phyloP scores from a whole-genome alignment of 345 rosid genomes.

The Nephelium lappaceum region DNA sequence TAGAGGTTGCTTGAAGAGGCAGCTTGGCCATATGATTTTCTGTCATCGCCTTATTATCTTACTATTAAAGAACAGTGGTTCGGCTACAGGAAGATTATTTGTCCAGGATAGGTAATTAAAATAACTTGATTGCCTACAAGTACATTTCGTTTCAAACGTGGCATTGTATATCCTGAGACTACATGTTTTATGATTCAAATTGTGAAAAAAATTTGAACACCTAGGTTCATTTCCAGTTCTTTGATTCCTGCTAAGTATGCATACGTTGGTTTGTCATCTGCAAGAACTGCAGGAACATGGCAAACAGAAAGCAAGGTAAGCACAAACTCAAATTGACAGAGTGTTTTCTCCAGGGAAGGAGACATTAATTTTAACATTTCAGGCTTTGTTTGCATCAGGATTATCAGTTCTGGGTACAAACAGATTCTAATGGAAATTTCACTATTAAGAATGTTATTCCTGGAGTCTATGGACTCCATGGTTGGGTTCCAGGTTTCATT shows the following conservation, averaged over 20 bases:
- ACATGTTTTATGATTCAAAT: background rate
- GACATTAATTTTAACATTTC: background rate
- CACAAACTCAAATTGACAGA: no score
- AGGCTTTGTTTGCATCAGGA: slow-evolving; percentile 16
- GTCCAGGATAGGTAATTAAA: slow-evolving; percentile 32
- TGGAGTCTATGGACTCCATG: slow-evolving; percentile 39
- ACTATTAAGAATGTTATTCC: slow-evolving; percentile 36
- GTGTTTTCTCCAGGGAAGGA: background rate
- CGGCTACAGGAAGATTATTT: slow-evolving; percentile 35
- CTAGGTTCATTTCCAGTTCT: slow-evolving; percentile 36
- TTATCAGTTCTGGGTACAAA: slow-evolving; percentile 45
- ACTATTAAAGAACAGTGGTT: slow-evolving; percentile 30
- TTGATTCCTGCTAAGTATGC: slow-evolving; percentile 42
- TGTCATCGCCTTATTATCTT: slow-evolving; percentile 41
- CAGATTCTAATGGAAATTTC: slow-evolving; percentile 43
- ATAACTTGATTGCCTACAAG: background rate
- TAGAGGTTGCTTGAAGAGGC: slow-evolving; percentile 40
- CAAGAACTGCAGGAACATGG: slow-evolving; percentile 40
- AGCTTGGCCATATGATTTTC: slow-evolving; percentile 42
- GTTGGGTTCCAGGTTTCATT: slow-evolving; percentile 46
- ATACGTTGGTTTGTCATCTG: slow-evolving; percentile 34
- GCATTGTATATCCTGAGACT: background rate
- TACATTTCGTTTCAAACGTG: background rate
- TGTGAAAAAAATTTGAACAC: background rate
- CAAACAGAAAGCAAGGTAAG: slow-evolving; percentile 45